Evolutionary conservation across 2,329 filamentous ascomycete genomes (phyloP).

Genomic region (Cladosporium sp.): DNA sequence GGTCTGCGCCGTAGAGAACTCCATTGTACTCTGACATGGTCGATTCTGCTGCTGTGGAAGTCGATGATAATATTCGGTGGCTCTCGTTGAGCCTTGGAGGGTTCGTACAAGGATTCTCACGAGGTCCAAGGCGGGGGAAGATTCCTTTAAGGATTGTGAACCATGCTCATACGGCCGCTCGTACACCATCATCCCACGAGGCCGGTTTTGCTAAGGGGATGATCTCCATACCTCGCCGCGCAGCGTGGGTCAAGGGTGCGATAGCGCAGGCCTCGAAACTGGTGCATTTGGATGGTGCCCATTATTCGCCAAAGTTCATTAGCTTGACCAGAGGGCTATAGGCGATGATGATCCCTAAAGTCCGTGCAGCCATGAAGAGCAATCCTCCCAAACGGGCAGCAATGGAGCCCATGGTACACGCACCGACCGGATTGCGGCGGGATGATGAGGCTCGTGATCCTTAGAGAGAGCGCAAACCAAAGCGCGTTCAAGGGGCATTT

Average conservation of each 20-base stretch:
- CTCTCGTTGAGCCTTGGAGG: neutral
- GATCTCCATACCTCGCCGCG: neutral
- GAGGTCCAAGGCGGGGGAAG: neutral
- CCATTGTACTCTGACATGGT: slow-evolving; percentile 11
- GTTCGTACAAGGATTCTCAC: neutral
- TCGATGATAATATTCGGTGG: neutral
- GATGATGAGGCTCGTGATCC: too few species aligned
- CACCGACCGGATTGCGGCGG: too few species aligned
- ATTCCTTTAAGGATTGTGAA: slow-evolving; percentile 8
- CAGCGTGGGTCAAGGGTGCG: slow-evolving; percentile 6
- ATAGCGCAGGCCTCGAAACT: neutral
- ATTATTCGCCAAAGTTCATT: slow-evolving; percentile 7
- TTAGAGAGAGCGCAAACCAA: too few species aligned
- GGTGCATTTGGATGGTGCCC: neutral
- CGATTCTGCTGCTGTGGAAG: neutral
- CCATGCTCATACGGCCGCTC: neutral
- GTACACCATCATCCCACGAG: neutral
- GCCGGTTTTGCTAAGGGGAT: slow-evolving; percentile 3
- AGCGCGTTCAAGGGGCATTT: too few species aligned
- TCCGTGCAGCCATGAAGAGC: slow-evolving; percentile 3
- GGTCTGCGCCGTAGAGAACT: slow-evolving; percentile 8
- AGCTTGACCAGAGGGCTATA: slow-evolving; percentile 1
- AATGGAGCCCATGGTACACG: too few species aligned
- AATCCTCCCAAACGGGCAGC: too few species aligned
- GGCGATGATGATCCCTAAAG: neutral